These are phyloP conservation scores for Botrytis paeoniae DNA, from an alignment of 2,329 filamentous ascomycete species.

Conservation along the genomic window DNA sequence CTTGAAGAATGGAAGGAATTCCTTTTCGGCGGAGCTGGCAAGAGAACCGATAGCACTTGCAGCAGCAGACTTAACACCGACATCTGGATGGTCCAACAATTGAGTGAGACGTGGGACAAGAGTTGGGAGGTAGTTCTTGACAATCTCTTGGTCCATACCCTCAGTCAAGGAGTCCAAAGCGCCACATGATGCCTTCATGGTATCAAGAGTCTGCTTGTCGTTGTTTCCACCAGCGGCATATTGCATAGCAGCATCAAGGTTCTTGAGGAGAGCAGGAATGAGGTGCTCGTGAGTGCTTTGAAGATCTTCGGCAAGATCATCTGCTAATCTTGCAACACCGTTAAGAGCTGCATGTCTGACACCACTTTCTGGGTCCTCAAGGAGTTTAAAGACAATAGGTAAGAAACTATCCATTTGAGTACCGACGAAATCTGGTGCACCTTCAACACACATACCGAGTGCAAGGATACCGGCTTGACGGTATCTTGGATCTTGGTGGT, in stretches of 20 bases:
- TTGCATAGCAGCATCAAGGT: slow-evolving; percentile 75
- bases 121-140: slow-evolving; percentile 76
- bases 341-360: slow-evolving; percentile 87
- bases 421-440: slow-evolving; percentile 93
- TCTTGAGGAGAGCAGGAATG: slow-evolving; percentile 81
- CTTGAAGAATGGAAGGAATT: slow-evolving; percentile 89
- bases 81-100: slow-evolving; percentile 79
- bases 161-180: slow-evolving; percentile 90
- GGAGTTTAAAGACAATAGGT: slow-evolving; percentile 76
- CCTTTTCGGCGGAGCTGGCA: slow-evolving; percentile 76
- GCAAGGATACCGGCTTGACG: slow-evolving; percentile 89
- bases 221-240: slow-evolving; percentile 46
- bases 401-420: slow-evolving; percentile 86
- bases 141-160: slow-evolving; percentile 75
- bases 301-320: slow-evolving; percentile 90
- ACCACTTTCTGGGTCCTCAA: slow-evolving; percentile 77
- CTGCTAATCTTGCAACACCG: slow-evolving; percentile 83
- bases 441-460: slow-evolving; percentile 91
- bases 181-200: slow-evolving; percentile 85
- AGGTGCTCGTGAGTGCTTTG: slow-evolving; percentile 80
- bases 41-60: slow-evolving; percentile 89
- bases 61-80: slow-evolving; percentile 84
- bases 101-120: slow-evolving; percentile 81
- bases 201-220: slow-evolving; percentile 73
- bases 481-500: slow-evolving; percentile 69